phyloP scores from a whole-genome alignment of 2,329 filamentous ascomycete genomes.

The Fusarium caatingaense region DNA sequence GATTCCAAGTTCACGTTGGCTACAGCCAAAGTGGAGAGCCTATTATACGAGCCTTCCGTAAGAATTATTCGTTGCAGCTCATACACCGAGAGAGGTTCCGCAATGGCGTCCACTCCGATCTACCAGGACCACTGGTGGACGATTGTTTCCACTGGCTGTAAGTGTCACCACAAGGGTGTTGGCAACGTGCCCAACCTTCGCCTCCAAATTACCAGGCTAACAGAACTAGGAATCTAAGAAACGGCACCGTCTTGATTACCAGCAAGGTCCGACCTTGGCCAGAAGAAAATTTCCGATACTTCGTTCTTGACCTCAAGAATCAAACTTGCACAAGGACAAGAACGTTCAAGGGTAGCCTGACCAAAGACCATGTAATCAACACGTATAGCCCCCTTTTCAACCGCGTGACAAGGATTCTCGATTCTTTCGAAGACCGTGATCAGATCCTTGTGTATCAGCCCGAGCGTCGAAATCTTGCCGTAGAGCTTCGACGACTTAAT shows the following conservation, averaged over 20 bases:
- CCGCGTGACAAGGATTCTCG: slow-evolving; percentile 36
- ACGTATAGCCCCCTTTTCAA: slow-evolving; percentile 41
- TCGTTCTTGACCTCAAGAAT: slow-evolving; percentile 21
- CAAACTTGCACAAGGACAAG: slow-evolving; percentile 24
- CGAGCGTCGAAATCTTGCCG: slow-evolving; percentile 47
- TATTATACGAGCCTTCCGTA: slow-evolving; percentile 45
- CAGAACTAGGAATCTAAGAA: slow-evolving; percentile 29
- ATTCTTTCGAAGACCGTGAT: slow-evolving; percentile 31
- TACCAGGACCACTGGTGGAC: slow-evolving; percentile 62
- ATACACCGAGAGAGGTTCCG: slow-evolving; percentile 36
- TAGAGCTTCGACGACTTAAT: slow-evolving; percentile 65
- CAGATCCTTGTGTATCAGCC: slow-evolving; percentile 40
- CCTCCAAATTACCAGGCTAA: no score
- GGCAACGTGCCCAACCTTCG: no score
- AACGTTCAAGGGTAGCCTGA: not conserved
- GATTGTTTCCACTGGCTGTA: slow-evolving; percentile 68
- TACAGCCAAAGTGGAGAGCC: slow-evolving; percentile 32
- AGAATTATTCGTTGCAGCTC: slow-evolving; percentile 35
- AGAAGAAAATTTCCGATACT: slow-evolving; percentile 8
- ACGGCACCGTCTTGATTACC: slow-evolving; percentile 38
- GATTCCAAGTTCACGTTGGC: slow-evolving; percentile 66
- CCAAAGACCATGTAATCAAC: slow-evolving; percentile 33
- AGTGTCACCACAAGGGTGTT: slow-evolving; percentile 18
- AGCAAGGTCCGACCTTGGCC: slow-evolving; percentile 35
- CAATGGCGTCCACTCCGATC: slow-evolving; percentile 50